Conservation (phyloP, 371 early-diverging fungal species). For the Funneliformis caledonium region DNA sequence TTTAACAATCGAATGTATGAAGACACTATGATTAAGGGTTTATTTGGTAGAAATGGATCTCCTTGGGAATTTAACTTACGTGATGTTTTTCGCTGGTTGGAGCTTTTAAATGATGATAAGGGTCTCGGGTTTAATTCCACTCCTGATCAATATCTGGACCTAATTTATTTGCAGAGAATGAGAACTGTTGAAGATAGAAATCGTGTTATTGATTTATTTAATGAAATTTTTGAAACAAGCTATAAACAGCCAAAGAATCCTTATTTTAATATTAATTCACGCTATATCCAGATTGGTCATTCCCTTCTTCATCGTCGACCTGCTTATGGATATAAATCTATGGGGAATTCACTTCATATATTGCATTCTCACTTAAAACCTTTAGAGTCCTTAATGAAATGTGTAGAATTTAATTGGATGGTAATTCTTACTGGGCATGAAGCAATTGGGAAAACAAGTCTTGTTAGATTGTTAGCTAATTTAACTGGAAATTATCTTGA, state of each 20-base stretch:
- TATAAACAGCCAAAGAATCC: constrained; percentile 54
- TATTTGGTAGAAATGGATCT: constrained; percentile 85
- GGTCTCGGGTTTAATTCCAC: constrained; percentile 48
- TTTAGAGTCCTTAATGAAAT: constrained; percentile 82
- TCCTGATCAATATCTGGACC: constrained; percentile 77
- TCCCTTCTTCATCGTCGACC: constrained; percentile 62
- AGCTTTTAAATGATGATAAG: constrained; percentile 64
- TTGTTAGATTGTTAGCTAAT: constrained; percentile 82
- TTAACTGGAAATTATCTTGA: constrained; percentile 81
- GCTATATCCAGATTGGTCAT: constrained; percentile 67
- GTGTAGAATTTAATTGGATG: constrained; percentile 92
- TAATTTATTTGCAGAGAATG: constrained; percentile 90
- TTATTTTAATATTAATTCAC: constrained; percentile 50
- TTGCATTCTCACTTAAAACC: constrained; percentile 70
- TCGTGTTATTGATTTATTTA: constrained; percentile 68
- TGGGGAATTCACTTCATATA: constrained; percentile 51
- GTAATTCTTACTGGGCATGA: constrained; percentile 90
- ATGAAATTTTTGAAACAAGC: constrained; percentile 62
- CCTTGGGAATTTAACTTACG: constrained; percentile 99
- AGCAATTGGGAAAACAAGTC: constrained; percentile 86
- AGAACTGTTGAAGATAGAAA: constrained; percentile 79
- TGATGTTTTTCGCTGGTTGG: constrained; percentile 95
- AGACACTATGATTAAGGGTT: constrained; percentile 78
- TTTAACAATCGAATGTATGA: constrained; percentile 89
- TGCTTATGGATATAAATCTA: constrained; percentile 14